Percentiles rank a stretch among this genome's conserved stretches.
Evolutionary conservation across 179 eudicot species (phyloP).

Genomic region (Gypsophila paniculata): DNA sequence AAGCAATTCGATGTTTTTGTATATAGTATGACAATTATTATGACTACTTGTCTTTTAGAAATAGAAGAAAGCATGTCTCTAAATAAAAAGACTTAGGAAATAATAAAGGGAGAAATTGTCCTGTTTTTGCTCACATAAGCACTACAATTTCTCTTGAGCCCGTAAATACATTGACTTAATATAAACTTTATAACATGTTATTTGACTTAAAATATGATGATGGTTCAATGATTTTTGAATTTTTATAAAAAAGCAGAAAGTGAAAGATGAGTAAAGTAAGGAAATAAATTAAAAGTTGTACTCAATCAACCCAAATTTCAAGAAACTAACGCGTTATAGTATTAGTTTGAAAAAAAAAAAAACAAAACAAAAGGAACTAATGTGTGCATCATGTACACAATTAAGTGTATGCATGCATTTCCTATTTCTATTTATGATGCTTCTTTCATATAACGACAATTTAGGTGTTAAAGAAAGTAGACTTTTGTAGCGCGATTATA

Average conservation of each 20-base stretch:
- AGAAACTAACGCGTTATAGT: neutral
- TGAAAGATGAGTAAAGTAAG: neutral
- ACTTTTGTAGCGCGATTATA: too few species aligned
- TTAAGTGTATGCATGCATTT: slow-evolving; percentile 5
- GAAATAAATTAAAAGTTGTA: neutral
- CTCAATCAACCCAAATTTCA: slow-evolving; percentile 14
- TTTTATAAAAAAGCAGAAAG: neutral
- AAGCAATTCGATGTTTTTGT: too few species aligned
- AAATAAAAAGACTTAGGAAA: neutral
- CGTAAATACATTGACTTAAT: slow-evolving; percentile 27
- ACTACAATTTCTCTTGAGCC: slow-evolving; percentile 22
- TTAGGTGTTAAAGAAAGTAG: neutral
- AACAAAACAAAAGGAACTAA: slow-evolving; percentile 10
- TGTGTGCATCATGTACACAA: slow-evolving; percentile 21
- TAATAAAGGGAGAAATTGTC: neutral
- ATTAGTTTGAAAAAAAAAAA: too few species aligned
- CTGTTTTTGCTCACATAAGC: neutral
- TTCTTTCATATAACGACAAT: slow-evolving; percentile 20
- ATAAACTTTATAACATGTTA: slow-evolving; percentile 9
- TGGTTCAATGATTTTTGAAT: slow-evolving; percentile 6
- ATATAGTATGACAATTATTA: too few species aligned
- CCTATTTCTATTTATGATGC: slow-evolving; percentile 25
- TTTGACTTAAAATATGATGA: slow-evolving; percentile 9
- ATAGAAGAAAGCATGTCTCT: neutral
- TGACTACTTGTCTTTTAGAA: slow-evolving; percentile 8